These are phyloP conservation scores for Saccharomyces hybrid DNA, from an alignment of 1,139 yeast genomes.

Conservation along the genomic window DNA sequence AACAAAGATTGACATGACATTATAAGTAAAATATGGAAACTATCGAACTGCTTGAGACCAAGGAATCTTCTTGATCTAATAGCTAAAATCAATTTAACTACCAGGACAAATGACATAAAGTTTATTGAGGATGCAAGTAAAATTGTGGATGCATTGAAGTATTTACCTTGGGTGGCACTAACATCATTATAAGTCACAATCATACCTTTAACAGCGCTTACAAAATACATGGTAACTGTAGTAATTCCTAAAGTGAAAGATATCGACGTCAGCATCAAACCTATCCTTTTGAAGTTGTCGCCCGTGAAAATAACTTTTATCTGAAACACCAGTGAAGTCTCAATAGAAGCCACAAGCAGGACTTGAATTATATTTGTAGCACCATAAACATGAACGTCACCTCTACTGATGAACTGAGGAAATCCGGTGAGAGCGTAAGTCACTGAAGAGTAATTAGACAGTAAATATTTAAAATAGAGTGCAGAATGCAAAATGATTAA, in stretches of 20 bases:
- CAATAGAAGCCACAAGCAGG: slow-evolving; percentile 51
- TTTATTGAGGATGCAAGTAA: slow-evolving; percentile 63
- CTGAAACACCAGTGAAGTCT: slow-evolving; percentile 63
- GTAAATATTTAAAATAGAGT: slow-evolving; percentile 45
- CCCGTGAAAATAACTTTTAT: slow-evolving; percentile 57
- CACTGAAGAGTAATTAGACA: slow-evolving; percentile 45
- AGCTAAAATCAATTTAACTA: slow-evolving; percentile 57
- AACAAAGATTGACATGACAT: slow-evolving; percentile 80
- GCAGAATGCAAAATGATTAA: slow-evolving; percentile 51
- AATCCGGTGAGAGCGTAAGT: slow-evolving; percentile 48
- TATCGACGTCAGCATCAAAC: slow-evolving; percentile 36
- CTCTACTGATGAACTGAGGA: slow-evolving; percentile 31
- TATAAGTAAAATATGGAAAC: slow-evolving; percentile 69
- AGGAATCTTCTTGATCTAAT: slow-evolving; percentile 61
- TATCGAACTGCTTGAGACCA: slow-evolving; percentile 77
- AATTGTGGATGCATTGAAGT: slow-evolving; percentile 46
- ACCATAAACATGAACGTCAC: slow-evolving; percentile 40
- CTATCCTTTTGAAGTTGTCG: slow-evolving; percentile 39
- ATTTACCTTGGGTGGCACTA: slow-evolving; percentile 30
- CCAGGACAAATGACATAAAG: slow-evolving; percentile 51
- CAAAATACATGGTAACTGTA: slow-evolving; percentile 49
- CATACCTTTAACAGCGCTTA: slow-evolving; percentile 36
- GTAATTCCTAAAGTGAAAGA: slow-evolving; percentile 41
- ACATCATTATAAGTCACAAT: slow-evolving; percentile 24
- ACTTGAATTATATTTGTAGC: slow-evolving; percentile 57